Evolutionary conservation across 768 basidiomycete genomes (phyloP), one percentile per base, ranked within the genome.

Genomic region (button mushroom (Agaricus bisporus)): DNA sequence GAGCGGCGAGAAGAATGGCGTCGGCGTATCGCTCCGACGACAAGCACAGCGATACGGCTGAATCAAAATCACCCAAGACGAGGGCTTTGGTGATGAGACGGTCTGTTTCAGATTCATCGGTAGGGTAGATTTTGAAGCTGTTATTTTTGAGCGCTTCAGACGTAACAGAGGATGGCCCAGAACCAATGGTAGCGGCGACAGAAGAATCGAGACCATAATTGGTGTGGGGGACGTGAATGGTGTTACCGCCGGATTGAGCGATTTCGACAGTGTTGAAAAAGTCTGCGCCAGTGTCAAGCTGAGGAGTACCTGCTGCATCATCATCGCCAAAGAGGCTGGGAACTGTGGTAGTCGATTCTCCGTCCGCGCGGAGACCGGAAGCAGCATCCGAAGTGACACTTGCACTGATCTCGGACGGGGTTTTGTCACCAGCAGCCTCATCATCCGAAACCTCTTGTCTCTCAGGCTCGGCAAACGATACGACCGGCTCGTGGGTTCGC

Each of bases 151-250:
- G 67, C 2, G 70, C 74, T 58, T 91, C 88, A 0, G 85, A 87
- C 0, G 83, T 80, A 35, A 88, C 78, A 6, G 91, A 93, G 0
- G 91, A 91, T 2, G 93, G 84, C 2, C 91, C 77, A 2, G 91
- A 94, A n/a, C 95, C 95, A 25, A 91, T 78, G 0, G 95, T 99
- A 0, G 95, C 95, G 17, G 95, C 95, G 12, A 95, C 93, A 2
- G 91, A 93, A 0, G 94, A 95, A 63, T 93, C 93, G 29, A 86
- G 67, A 4, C 79, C 80, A 54, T 91, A 88, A 60, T 85, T 88
- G 46, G 78, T 83, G 59, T 92, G 92, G 0, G 92, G 93, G 5
- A 94, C 78, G 29, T 75, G 67, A 49, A 91, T 75, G 35, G 69
- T 66, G 38, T 67, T 71, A 43, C 65, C 71, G 14, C 70, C 70